Evolutionary conservation across 116 monocot species (phyloP).

Genomic region (Trichopus zeylanicus): DNA sequence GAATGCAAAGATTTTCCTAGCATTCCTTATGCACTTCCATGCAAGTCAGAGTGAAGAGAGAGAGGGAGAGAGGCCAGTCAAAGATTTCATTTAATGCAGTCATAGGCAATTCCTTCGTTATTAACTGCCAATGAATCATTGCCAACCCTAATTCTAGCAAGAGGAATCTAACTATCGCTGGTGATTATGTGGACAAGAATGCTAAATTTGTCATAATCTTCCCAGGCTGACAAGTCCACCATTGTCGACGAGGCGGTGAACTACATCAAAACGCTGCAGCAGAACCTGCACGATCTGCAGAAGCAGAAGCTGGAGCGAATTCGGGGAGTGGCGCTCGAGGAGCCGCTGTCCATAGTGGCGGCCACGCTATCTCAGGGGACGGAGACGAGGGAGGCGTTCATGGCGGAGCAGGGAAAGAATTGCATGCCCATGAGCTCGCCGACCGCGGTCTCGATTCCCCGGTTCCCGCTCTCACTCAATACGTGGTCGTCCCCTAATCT

Average conservation of each 20-base stretch:
- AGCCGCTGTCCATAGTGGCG: background rate
- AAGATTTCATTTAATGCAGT: background rate
- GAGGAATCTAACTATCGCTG: too few species aligned
- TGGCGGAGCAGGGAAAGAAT: constrained; percentile 18
- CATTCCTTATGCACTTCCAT: constrained; percentile 1
- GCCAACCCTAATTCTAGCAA: too few species aligned
- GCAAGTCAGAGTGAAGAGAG: constrained; percentile 1
- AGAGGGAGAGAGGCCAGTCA: constrained; percentile 3
- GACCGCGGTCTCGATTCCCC: constrained; percentile 1
- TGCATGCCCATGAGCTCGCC: constrained; percentile 5
- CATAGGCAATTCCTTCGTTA: background rate
- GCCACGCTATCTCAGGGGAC: background rate
- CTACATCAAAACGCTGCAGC: constrained; percentile 52
- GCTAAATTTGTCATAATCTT: too few species aligned
- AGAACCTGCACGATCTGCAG: constrained; percentile 38
- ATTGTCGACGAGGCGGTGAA: constrained; percentile 65
- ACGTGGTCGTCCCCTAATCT: constrained; percentile 58
- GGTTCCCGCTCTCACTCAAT: constrained; percentile 15
- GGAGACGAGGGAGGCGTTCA: constrained; percentile 18
- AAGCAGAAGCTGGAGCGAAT: constrained; percentile 45
- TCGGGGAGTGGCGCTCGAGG: background rate
- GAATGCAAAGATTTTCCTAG: too few species aligned
- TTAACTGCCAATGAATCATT: background rate
- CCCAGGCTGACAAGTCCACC: constrained; percentile 74
- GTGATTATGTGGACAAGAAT: too few species aligned